Evolutionary conservation across 345 rosid species (phyloP).

Genomic region (Erucastrum elatum): DNA sequence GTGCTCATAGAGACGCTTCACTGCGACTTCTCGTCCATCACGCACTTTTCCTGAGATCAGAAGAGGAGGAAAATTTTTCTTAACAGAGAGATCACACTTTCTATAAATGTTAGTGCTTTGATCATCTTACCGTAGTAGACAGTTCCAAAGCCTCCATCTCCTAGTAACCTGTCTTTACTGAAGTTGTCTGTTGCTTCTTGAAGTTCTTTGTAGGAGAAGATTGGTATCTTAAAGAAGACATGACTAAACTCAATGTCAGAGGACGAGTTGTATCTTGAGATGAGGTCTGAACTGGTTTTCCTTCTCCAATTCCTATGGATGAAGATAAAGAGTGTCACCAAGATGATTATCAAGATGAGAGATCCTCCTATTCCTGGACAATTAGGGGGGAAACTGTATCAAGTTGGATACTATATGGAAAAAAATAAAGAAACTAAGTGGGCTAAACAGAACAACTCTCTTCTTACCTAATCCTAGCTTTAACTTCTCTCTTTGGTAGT

Average conservation of each 20-base stretch:
- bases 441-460: conserved; percentile 16
- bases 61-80: too few species aligned
- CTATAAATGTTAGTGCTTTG: not conserved
- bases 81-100: not conserved
- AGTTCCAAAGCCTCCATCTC: conserved; percentile 76
- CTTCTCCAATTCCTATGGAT: conserved; percentile 23
- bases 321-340: conserved; percentile 20
- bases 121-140: conserved; percentile 60
- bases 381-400: not conserved
- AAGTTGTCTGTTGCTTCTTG: conserved; percentile 61
- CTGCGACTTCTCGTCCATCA: conserved; percentile 73
- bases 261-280: conserved; percentile 38
- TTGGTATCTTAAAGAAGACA: conserved; percentile 46
- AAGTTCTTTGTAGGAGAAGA: conserved; percentile 64
- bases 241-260: conserved; percentile 44
- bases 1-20: conserved; percentile 64
- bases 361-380: conserved; percentile 49
- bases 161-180: conserved; percentile 49
- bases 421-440: not conserved
- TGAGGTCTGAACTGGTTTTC: conserved; percentile 25
- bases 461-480: conserved; percentile 31
- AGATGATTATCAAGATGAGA: conserved; percentile 21
- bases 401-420: not conserved
- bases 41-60: conserved; percentile 55
- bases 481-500: not conserved